A percentile compares a stretch with the other conserved stretches of the same genome.
Conservation (phyloP, 2,329 filamentous ascomycete genomes). For the Aureobasidium pullulans region DNA sequence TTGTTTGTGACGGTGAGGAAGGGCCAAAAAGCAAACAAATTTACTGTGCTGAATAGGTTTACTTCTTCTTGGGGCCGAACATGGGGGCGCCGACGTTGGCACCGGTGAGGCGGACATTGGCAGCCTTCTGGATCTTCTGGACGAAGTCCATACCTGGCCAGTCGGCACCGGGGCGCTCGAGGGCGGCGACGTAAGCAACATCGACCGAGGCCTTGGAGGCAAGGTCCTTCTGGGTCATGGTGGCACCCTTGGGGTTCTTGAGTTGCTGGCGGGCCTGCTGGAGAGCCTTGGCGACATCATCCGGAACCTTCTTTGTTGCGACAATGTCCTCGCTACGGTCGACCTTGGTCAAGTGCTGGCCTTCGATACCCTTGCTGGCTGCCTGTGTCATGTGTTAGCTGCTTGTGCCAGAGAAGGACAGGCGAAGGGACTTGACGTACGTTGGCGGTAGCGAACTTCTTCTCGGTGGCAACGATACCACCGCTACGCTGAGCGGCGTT, state of each 20-base stretch:
- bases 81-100: slow-evolving; percentile 66
- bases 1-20: neutral
- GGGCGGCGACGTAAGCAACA: slow-evolving; percentile 68
- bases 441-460: slow-evolving; percentile 79
- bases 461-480: slow-evolving; percentile 73
- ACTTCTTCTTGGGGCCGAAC: slow-evolving; percentile 68
- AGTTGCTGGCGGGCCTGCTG: slow-evolving; percentile 68
- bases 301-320: slow-evolving; percentile 87
- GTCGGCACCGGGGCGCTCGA: slow-evolving; percentile 73
- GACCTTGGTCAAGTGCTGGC: slow-evolving; percentile 94
- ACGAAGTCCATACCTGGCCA: slow-evolving; percentile 82
- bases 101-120: slow-evolving; percentile 31
- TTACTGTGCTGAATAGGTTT: neutral
- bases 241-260: slow-evolving; percentile 63
- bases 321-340: slow-evolving; percentile 96
- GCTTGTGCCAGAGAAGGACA: slow-evolving; percentile 26
- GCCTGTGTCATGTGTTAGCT: slow-evolving; percentile 33
- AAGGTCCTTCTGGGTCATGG: slow-evolving; percentile 82
- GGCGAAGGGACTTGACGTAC: slow-evolving; percentile 46
- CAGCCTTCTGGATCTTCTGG: slow-evolving; percentile 65
- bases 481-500: slow-evolving; percentile 86
- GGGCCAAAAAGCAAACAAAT: neutral
- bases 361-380: slow-evolving; percentile 49
- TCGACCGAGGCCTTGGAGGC: slow-evolving; percentile 89
- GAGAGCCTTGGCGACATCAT: slow-evolving; percentile 75